Conservation (phyloP, 768 basidiomycete genomes). For the Tylopilus cervinicoccineus region DNA sequence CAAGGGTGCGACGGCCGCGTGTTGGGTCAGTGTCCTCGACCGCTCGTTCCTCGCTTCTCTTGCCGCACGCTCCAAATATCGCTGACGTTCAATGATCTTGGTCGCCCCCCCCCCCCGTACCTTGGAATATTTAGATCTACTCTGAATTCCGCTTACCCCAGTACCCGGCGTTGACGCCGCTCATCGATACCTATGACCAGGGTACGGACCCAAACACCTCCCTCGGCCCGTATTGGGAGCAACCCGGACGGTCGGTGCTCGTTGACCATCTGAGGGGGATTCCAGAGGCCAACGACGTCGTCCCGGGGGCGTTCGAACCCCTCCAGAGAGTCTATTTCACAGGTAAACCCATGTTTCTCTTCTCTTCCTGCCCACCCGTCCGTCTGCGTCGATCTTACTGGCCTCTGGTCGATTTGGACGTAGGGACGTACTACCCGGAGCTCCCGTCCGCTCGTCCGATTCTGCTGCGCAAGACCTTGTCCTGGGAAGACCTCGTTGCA, state of each 20-base stretch:
- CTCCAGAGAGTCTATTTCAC: constrained; percentile 56
- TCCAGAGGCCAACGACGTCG: constrained; percentile 44
- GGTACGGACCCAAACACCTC: constrained; percentile 50
- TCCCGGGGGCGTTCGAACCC: constrained; percentile 34
- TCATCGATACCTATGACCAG: constrained; percentile 61
- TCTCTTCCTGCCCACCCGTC: too few relatives aligned
- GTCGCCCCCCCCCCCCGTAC: too few relatives aligned
- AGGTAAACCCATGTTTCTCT: constrained; percentile 34
- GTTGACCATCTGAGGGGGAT: constrained; percentile 67
- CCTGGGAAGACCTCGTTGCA: constrained; percentile 59
- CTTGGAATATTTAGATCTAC: too few relatives aligned
- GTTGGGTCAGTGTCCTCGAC: too few relatives aligned
- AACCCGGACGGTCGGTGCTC: constrained; percentile 74
- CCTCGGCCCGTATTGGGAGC: constrained; percentile 74
- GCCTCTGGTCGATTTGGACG: too few relatives aligned
- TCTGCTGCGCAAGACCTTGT: constrained; percentile 56
- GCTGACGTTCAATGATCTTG: too few relatives aligned
- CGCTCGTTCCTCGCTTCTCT: too few relatives aligned
- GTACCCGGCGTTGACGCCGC: constrained; percentile 52
- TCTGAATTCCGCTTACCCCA: constrained; percentile 68
- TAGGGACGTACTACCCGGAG: constrained; percentile 41
- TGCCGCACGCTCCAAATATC: too few relatives aligned
- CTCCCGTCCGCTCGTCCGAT: constrained; percentile 36
- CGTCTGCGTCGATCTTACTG: too few relatives aligned
- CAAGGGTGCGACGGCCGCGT: constrained; percentile 60